Base-by-base conservation (phyloP, 768 basidiomycete species). In the Hysterangium stoloniferum region DNA sequence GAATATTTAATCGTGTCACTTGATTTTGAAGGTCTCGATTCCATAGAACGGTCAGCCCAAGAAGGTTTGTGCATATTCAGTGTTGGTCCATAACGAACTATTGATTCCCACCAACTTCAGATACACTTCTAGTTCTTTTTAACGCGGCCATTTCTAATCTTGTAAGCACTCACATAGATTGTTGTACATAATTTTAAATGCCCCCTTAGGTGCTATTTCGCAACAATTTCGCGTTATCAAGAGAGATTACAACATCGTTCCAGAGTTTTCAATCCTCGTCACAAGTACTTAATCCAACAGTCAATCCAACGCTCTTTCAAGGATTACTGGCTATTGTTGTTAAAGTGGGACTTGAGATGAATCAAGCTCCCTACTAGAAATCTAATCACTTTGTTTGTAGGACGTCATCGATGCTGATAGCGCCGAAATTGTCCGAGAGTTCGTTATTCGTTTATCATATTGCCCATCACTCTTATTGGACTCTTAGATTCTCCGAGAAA, bases 131-230 rank as follows among this genome's bases (percentile, higher is more conserved):
- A 1, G 80, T 82, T 2, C 61, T 82, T 7, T 82, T 82, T 61
- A 82, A 81, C 56, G 75, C 78, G 1, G 81, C 80, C 0, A 71
- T 82, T 9, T 83, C 81, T 2, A 82, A 82, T 56, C 59, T 82
- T 54, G 80, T 79, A 51, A 24, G 71, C 22, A 3, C 7, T 19
- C 24, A 8, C n/a, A 13, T 13, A 8, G 9, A 8, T 7, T 15
- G 22, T 11, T 20, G 37, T 25, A 19, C 5, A 40, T 31, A 35
- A 22, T n/a, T n/a, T 13, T 17, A 20, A 31, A 32, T 4, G 28
- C 27, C 42, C 15, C 13, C 29, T 17, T 52, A 82, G 80, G 77
- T 82, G 1, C 62, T 81, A 1, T 81, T 80, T 65, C 73, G 81
- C 3, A 80, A 82, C 51, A 82, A 82, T 47, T 82, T 82, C 48